Evolutionary conservation across 2,329 filamentous ascomycete genomes (phyloP).

Genomic region (Calonectria fujianensis): DNA sequence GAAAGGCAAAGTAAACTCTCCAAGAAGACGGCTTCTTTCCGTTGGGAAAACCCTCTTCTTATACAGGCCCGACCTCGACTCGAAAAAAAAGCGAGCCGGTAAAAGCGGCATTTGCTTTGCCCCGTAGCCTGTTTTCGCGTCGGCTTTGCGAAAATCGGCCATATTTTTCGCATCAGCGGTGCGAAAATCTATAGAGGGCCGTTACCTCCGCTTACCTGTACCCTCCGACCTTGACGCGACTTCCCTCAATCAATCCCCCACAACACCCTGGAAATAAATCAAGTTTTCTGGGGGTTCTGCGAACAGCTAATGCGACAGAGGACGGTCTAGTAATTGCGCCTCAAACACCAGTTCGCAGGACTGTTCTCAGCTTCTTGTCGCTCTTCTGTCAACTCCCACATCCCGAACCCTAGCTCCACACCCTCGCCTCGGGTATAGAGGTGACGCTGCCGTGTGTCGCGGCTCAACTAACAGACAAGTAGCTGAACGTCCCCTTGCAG

Average conservation of each 20-base stretch:
- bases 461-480: slow-evolving; percentile 51
- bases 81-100: slow-evolving; percentile 9
- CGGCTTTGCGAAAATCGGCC: slow-evolving; percentile 41
- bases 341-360: slow-evolving; percentile 7
- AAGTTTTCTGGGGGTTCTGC: slow-evolving; percentile 1
- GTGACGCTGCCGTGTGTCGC: slow-evolving; percentile 45
- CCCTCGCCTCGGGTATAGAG: slow-evolving; percentile 40
- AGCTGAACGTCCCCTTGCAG: slow-evolving; percentile 43
- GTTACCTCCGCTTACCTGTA: slow-evolving; percentile 42
- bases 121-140: slow-evolving; percentile 39
- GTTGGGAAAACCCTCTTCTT: slow-evolving; percentile 7
- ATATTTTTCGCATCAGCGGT: slow-evolving; percentile 39
- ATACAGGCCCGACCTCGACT: not conserved
- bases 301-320: not conserved
- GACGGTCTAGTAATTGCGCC: not conserved
- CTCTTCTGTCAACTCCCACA: slow-evolving; percentile 29
- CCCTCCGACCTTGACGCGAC: slow-evolving; percentile 35
- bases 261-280: slow-evolving; percentile 26
- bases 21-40: not conserved
- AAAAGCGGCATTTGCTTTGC: slow-evolving; percentile 38
- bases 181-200: slow-evolving; percentile 41
- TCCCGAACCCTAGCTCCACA: slow-evolving; percentile 50
- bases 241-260: slow-evolving; percentile 34
- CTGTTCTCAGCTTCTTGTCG: slow-evolving; percentile 21
- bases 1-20: slow-evolving; percentile 16